Base-by-base conservation (phyloP, 2,329 filamentous ascomycete genomes). In the Aspergillus pseudoterreus region DNA sequence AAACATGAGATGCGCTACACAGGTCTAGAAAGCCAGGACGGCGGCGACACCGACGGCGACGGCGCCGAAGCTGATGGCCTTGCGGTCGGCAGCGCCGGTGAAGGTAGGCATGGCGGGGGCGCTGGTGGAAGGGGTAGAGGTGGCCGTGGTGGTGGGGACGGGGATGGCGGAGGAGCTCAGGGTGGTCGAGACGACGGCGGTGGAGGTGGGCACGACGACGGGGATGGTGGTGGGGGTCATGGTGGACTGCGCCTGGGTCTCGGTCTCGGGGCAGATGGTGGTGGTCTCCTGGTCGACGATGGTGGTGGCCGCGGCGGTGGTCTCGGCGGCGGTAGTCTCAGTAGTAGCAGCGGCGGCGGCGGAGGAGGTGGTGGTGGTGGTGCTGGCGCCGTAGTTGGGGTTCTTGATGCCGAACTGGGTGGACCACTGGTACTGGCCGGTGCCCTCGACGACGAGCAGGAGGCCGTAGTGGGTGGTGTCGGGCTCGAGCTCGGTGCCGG, bases 351-450 rank as follows among this genome's bases (percentile, higher is more conserved):
- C 38, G 38, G 45, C 41, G 45, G 35, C 35, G 42, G 46, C 38
- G 38, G 45, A 38, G 45, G 57, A 27, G 45, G 54, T 32, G 27
- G 49, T 27, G 15, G 56, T 41, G 42, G 52, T 45, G 24, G 49
- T 38, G 32, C 50, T 45, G 10, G 58, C 32, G 46, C 15, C 49
- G 39, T 54, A 52, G 30, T 54, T 48, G 41, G 63, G 49, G 59
- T 69, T 69, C 49, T 64, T 50, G 71, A 86, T 76, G 61, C 82
- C 82, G 72, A 85, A 85, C 68, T 85, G 82, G 52, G 79, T 80
- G 41, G 78, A 79, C 71, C 77, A 83, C 66, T 85, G 82, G 77
- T 82, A 85, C 64, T 79, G 70, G 65, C 82, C 80, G 56, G 75
- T 81, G 45, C 74, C 72, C 63, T 84, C 80, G 57, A 80, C 81